phyloP scores from a whole-genome alignment of 768 basidiomycete species.

The Lentinula sp. region DNA sequence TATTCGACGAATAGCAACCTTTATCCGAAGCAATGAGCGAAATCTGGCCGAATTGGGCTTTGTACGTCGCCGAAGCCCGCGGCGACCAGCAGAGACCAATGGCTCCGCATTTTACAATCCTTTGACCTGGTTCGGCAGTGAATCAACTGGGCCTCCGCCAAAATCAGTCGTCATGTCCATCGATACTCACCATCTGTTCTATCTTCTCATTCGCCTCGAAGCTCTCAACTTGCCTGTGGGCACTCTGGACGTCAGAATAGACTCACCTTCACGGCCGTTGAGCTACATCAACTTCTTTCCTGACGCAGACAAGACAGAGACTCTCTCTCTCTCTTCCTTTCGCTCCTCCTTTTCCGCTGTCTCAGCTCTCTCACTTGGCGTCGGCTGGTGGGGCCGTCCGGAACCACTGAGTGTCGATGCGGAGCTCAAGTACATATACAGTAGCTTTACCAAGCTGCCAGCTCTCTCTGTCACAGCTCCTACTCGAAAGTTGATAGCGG shows the following conservation, averaged over 20 bases:
- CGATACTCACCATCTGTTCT: slow-evolving; percentile 83
- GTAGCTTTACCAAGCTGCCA: slow-evolving; percentile 86
- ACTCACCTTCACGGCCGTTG: slow-evolving; percentile 71
- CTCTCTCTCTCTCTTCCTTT: slow-evolving; percentile 67
- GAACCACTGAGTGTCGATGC: slow-evolving; percentile 55
- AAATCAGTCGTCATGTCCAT: slow-evolving; percentile 63
- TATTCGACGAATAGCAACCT: slow-evolving; percentile 60
- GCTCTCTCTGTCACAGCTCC: slow-evolving; percentile 66
- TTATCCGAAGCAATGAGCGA: slow-evolving; percentile 67
- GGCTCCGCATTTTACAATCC: slow-evolving; percentile 49
- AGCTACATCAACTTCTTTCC: slow-evolving; percentile 61
- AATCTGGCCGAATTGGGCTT: slow-evolving; percentile 63
- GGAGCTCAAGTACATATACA: slow-evolving; percentile 84
- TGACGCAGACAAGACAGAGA: slow-evolving; percentile 59
- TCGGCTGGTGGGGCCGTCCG: slow-evolving; percentile 63
- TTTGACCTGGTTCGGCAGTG: slow-evolving; percentile 49
- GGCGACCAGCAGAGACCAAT: slow-evolving; percentile 20
- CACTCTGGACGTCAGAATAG: slow-evolving; percentile 70
- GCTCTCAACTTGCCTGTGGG: slow-evolving; percentile 73
- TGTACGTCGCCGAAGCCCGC: slow-evolving; percentile 41
- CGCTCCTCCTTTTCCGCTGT: slow-evolving; percentile 73
- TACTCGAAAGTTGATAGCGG: slow-evolving; percentile 57
- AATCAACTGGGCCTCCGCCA: slow-evolving; percentile 24
- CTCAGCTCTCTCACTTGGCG: slow-evolving; percentile 68
- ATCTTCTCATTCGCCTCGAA: slow-evolving; percentile 82